phyloP scores from a whole-genome alignment of 1,284 basidiomycete genomes.

The Ceratobasidium sp. region DNA sequence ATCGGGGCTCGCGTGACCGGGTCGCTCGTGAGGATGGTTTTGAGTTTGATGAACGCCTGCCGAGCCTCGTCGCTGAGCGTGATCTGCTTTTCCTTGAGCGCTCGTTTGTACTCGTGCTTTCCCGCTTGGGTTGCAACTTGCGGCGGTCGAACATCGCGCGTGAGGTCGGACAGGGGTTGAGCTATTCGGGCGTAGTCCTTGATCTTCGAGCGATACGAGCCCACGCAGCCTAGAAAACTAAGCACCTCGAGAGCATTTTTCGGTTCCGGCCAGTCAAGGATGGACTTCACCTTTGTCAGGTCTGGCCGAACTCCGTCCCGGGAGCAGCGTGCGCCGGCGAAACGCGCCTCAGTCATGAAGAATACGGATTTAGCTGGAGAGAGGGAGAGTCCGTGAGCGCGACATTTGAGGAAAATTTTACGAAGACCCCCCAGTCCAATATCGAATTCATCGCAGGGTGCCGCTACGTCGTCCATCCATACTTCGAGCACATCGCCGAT shows the following conservation, averaged over 20 bases:
- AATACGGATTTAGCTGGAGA: constrained; percentile 44
- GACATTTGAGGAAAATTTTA: constrained; percentile 21
- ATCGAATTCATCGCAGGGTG: constrained; percentile 41
- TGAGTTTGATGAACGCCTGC: constrained; percentile 55
- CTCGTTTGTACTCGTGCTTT: constrained; percentile 38
- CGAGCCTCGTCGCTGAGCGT: constrained; percentile 55
- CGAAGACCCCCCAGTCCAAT: constrained; percentile 14
- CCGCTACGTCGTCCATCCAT: constrained; percentile 49
- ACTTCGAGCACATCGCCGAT: constrained; percentile 40
- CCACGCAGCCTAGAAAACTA: constrained; percentile 43
- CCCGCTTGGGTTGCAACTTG: background rate
- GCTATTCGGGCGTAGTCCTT: constrained; percentile 46
- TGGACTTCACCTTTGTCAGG: constrained; percentile 40
- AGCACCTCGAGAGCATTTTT: constrained; percentile 37
- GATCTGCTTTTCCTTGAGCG: constrained; percentile 21
- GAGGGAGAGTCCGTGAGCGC: constrained; percentile 20
- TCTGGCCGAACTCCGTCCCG: constrained; percentile 40
- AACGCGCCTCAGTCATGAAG: constrained; percentile 43
- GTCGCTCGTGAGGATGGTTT: constrained; percentile 54
- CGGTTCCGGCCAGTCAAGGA: constrained; percentile 47
- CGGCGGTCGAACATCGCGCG: constrained; percentile 42
- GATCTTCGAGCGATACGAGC: constrained; percentile 44
- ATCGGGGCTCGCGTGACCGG: constrained; percentile 54
- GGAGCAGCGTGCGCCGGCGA: constrained; percentile 41
- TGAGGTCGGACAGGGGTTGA: constrained; percentile 55